Evolutionary conservation across 148 eudicot species (phyloP), one percentile per base, ranked within the genome.

Genomic region (Fagopyrum tataricum): DNA sequence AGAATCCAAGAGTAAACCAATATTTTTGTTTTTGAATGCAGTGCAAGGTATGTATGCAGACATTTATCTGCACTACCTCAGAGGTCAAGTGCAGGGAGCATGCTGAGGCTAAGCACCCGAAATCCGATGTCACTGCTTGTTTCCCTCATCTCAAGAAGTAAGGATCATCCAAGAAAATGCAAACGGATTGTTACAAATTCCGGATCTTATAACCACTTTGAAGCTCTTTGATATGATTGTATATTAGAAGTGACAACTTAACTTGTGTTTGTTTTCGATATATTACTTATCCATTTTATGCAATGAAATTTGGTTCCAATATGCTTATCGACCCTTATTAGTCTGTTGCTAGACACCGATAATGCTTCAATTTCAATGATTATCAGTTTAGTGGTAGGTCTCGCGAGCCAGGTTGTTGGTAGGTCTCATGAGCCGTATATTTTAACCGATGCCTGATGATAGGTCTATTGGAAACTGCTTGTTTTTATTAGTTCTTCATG

Each of bases 21-120:
- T 2, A 56, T 55, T 17, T 14, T 26, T 72, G 43, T 49, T 21
- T 4, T 43, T 47, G 20, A 49, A 23, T 80, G 85, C 85, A 87
- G 91, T 87, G 91, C 87, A 87, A 87, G 81, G 91, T 85, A 9
- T 87, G 91, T 64, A 87, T 87, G 91, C 91, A 87, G 77, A 87
- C 91, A 8, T 87, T 87, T 70, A 85, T 87, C 2, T 87, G 90
- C 79, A 87, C 90, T 6, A 87, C 90, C 40, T 81, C 88, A 11
- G 90, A 87, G 82, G 90, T 85, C 81, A 85, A 87, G 61, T 87
- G 91, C 81, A 83, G 74, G 85, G 88, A 87, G 72, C 88, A 87
- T 73, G 91, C 91, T 6, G 91, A 87, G 78, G 91, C 91, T 17
- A 87, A 83, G 55, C 91, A 87, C 74, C 91, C 88, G 3, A 87